Evolutionary conservation across 2,329 filamentous ascomycete species (phyloP).

Genomic region (Xylogone sp.): DNA sequence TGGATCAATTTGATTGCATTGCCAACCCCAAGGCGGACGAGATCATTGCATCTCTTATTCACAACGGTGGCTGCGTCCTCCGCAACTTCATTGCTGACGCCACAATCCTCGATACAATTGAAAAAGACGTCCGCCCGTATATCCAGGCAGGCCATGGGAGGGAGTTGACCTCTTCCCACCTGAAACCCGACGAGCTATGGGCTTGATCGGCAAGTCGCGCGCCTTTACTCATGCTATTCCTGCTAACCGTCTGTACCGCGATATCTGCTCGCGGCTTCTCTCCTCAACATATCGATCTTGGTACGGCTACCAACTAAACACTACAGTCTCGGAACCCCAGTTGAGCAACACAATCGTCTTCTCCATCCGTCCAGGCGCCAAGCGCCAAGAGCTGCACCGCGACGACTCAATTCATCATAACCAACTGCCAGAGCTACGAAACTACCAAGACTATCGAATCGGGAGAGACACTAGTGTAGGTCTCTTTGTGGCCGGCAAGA

Average conservation of each 20-base stretch:
- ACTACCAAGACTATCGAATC: constrained; percentile 8
- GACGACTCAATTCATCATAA: constrained; percentile 16
- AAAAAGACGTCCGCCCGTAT: constrained; percentile 1
- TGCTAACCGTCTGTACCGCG: constrained; percentile 17
- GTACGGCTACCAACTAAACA: constrained; percentile 10
- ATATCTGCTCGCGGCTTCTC: constrained; percentile 3
- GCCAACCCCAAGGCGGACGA: not conserved
- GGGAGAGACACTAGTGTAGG: constrained; percentile 11
- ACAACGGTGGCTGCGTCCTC: not conserved
- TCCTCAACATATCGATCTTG: constrained; percentile 12
- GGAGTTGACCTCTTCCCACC: constrained; percentile 12
- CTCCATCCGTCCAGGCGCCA: constrained; percentile 10
- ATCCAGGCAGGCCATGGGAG: constrained; percentile 9
- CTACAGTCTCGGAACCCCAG: constrained; percentile 11
- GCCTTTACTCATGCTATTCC: constrained; percentile 15
- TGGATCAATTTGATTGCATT: not conserved
- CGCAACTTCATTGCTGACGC: not conserved
- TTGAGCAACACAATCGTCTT: constrained; percentile 11
- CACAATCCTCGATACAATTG: not conserved
- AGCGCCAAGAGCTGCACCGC: constrained; percentile 10
- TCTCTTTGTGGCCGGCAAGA: constrained; percentile 13
- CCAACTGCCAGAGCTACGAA: not conserved
- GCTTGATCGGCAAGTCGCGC: constrained; percentile 17
- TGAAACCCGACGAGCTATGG: constrained; percentile 21
- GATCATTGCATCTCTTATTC: not conserved